A percentile compares a stretch with the other conserved stretches of the same genome.
phyloP scores from a whole-genome alignment of 192 early-diverging fungal species.

The Piromyces finnis region DNA sequence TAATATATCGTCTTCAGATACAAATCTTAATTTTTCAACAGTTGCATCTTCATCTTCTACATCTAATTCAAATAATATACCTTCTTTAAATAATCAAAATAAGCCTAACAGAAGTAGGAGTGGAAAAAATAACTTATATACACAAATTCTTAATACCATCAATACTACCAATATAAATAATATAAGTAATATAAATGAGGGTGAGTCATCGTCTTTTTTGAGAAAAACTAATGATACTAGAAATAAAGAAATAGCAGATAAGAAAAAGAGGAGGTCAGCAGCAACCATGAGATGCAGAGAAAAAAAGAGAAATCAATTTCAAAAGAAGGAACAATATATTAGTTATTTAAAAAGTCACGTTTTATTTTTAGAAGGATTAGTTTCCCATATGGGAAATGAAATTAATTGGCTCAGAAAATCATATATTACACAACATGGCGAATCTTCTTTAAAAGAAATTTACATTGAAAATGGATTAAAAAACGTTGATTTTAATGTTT shows the following conservation, averaged over 20 bases:
- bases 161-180: no score
- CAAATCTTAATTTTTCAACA: no score
- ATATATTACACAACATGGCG: background rate
- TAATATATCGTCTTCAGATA: no score
- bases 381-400: background rate
- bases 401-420: background rate
- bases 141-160: no score
- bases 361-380: background rate
- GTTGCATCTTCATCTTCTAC: no score
- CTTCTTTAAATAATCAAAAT: no score
- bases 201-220: background rate
- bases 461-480: background rate
- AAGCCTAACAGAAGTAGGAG: no score
- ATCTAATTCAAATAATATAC: no score
- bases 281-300: background rate
- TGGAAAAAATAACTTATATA: no score
- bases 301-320: background rate
- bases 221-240: background rate
- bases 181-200: background rate
- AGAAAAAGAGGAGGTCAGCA: background rate
- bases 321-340: background rate
- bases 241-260: background rate
- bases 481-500: background rate
- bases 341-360: background rate
- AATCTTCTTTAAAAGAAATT: background rate